Base-by-base conservation (phyloP, 371 early-diverging fungal genomes). In the Rhizomucor miehei region DNA sequence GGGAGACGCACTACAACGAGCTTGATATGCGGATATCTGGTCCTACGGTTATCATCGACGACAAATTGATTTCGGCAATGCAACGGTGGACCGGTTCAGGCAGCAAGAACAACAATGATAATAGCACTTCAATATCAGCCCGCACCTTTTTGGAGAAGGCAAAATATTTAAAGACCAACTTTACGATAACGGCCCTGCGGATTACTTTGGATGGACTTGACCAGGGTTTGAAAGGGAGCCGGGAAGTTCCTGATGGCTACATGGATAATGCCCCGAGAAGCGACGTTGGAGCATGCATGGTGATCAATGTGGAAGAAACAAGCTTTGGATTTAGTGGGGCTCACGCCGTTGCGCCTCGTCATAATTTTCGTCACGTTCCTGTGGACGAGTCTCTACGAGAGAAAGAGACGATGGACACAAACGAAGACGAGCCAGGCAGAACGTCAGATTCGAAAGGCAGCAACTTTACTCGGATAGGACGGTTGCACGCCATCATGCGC, bases 251-350 rank as follows among this genome's bases (percentile, higher is more conserved):
- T 0, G 47, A 39, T 1, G 71, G 72, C 14, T 65, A 63, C 34
- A 44, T 75, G 19, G 73, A 78, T 49, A 78, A 72, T 56, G 63
- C 75, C 9, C 78, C 78, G 0, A 49, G 39, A 10, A 35, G 62
- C 8, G 75, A 78, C 51, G 48, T 67, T 6, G 11, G 24, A 0
- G 25, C 34, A 2, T 29, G 35, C 17, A 16, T 55, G 13, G 19
- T 48, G 2, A 13, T 50, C 0, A 34, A 51, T 5, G 12, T 71
- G 13, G 62, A 65, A 21, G 52, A 52, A 10, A 12, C 64, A 8
- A 56, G 59, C 14, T n/a, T 63, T 2, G 40, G 57, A 19, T 73
- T 70, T 52, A 66, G 36, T 44, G 68, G 69, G 0, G 53, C 62
- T 34, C 57, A 57, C 3, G 20, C 60, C 5, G 57, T 29, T 29